Evolutionary conservation across 148 eudicot genomes (phyloP).

Genomic region (Nepenthes mirabilis): DNA sequence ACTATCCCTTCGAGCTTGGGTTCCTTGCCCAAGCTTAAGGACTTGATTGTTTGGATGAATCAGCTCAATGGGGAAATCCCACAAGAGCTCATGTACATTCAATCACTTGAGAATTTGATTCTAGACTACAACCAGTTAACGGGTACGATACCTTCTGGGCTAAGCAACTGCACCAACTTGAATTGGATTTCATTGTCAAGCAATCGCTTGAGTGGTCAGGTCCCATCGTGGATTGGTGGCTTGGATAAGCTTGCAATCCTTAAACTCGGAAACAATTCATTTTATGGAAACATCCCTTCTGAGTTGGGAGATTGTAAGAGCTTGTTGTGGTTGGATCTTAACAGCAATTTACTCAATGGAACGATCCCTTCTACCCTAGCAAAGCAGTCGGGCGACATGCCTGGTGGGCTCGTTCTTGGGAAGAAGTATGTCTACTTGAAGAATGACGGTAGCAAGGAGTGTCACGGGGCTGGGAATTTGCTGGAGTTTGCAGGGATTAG

Average conservation of each 20-base stretch:
- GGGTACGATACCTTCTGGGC: slow-evolving; percentile 55
- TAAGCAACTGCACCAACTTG: slow-evolving; percentile 60
- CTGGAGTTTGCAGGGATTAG: slow-evolving; percentile 78
- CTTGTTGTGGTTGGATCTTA: slow-evolving; percentile 86
- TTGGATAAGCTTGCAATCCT: slow-evolving; percentile 55
- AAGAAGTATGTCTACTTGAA: slow-evolving; percentile 60
- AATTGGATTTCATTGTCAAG: slow-evolving; percentile 80
- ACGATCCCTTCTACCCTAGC: slow-evolving; percentile 50
- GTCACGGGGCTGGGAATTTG: slow-evolving; percentile 86
- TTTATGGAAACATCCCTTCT: slow-evolving; percentile 50
- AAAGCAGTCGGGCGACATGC: slow-evolving; percentile 70
- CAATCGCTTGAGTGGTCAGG: slow-evolving; percentile 48
- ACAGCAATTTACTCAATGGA: slow-evolving; percentile 56
- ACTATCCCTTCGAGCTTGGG: slow-evolving; percentile 55
- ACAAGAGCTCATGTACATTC: slow-evolving; percentile 43
- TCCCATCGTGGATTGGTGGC: slow-evolving; percentile 66
- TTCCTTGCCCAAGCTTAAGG: slow-evolving; percentile 43
- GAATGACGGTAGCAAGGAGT: slow-evolving; percentile 61
- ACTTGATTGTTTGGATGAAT: slow-evolving; percentile 87
- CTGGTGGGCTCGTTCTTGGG: slow-evolving; percentile 44
- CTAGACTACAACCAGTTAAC: slow-evolving; percentile 69
- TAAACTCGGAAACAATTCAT: slow-evolving; percentile 65
- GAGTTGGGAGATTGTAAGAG: slow-evolving; percentile 81
- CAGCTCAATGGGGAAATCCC: slow-evolving; percentile 70
- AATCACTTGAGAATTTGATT: slow-evolving; percentile 60